Base-by-base conservation (phyloP, 441 rosid species). In the Sinapis alba region DNA sequence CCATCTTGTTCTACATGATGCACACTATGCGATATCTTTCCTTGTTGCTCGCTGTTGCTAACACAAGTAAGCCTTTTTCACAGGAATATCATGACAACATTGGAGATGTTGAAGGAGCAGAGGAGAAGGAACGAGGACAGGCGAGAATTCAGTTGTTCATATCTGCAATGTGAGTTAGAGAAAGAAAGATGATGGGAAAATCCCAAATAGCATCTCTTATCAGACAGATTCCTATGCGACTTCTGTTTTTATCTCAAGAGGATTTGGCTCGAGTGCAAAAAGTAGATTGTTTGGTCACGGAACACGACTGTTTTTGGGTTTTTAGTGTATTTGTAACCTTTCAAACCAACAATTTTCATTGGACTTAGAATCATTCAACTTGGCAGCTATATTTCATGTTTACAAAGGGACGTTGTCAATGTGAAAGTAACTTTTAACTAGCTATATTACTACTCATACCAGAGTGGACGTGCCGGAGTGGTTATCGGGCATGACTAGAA, bases 21-120 rank as follows among this genome's bases (percentile, higher is more conserved):
- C n/a, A n/a, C n/a, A n/a, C n/a, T n/a, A n/a, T n/a, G n/a, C n/a
- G n/a, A n/a, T n/a, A 6, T 28, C 34, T 45, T 21, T 28, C 6
- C 20, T 13, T 43, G 21, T 41, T 56, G 5, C 13, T 32, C 30
- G 60, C 51, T 18, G 16, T 45, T 18, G 27, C 41, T 77, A 24
- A 65, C 27, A 59, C 4, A 30, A 82, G 6, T 7, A 76, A 18
- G 9, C 18, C 21, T n/a, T 18, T n/a, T 0, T 3, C 18, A 53
- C 71, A 94, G 98, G 99, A 93, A 78, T 93, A 91, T 83, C 97
- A 95, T 41, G 96, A 93, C 79, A 93, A 92, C 81, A 88, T 95
- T 36, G 99, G 98, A 18, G 98, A 93, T 77, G 60, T 95, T 7
- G 99, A 95, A 30, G 99, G 99, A 62, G 80, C 95, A 6, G 98